Conservation (phyloP, 495 filamentous ascomycete genomes). For the Collariella sp. region DNA sequence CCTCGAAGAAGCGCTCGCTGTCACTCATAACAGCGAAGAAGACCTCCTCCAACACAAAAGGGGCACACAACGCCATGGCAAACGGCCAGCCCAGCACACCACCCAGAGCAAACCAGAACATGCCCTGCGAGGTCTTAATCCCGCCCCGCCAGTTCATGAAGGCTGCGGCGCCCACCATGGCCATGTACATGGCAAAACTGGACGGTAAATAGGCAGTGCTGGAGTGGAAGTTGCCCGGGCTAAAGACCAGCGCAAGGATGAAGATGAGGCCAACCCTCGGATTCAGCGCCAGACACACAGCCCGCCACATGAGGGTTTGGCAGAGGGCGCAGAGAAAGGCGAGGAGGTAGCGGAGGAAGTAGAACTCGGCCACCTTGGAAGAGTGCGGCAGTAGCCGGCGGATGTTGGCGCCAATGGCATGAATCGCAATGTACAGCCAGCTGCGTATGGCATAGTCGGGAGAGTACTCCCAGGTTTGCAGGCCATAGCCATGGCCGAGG, state of each 20-base stretch:
- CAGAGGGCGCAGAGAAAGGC: conserved; percentile 68
- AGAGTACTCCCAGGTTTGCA: conserved; percentile 99
- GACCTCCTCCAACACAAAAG: conserved; percentile 71
- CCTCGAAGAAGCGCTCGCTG: conserved; percentile 47
- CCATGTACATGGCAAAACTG: conserved; percentile 93
- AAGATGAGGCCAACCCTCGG: conserved; percentile 77
- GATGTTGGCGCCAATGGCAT: conserved; percentile 62
- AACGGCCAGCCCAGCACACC: conserved; percentile 94
- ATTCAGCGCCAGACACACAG: conserved; percentile 64
- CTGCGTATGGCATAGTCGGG: conserved; percentile 91
- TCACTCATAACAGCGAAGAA: conserved; percentile 51
- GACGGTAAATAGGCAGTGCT: conserved; percentile 82
- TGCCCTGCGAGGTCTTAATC: conserved; percentile 66
- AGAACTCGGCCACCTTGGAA: conserved; percentile 67
- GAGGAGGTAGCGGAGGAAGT: conserved; percentile 67
- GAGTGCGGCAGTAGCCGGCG: conserved; percentile 53
- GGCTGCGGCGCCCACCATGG: conserved; percentile 74
- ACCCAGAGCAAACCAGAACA: conserved; percentile 89
- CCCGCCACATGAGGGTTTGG: conserved; percentile 70
- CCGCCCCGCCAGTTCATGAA: conserved; percentile 82
- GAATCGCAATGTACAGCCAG: conserved; percentile 87
- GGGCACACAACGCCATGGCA: conserved; percentile 69
- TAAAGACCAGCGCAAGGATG: conserved; percentile 62
- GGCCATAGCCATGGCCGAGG: conserved; percentile 80
- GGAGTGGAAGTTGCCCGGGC: conserved; percentile 89